Base-by-base conservation (phyloP, 2,329 filamentous ascomycete species). In the Didymellaceae sp. region DNA sequence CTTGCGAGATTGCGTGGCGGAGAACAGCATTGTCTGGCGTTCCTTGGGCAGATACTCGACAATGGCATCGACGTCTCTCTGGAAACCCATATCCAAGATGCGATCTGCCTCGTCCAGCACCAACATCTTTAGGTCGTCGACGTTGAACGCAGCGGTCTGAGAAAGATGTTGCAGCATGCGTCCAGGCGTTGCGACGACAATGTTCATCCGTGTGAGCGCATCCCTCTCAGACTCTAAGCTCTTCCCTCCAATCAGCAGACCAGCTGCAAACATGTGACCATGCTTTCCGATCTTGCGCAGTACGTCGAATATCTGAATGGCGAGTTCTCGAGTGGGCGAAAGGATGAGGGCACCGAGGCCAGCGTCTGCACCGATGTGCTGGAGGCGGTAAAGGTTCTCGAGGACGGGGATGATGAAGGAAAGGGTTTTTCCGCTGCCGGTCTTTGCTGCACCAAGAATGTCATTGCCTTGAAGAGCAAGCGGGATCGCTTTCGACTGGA, bases 21-120 rank as follows among this genome's bases (percentile, higher is more conserved):
- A 95, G 78, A 97, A 99, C 8, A 99, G 84, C 68, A 99, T 81
- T 0, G 94, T 99, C 75, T 99, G 94, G 55, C 94, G 82, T 21
- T 87, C 79, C 63, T 85, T 87, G 1, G 94, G 94, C 1, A 99
- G 79, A 70, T 97, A 95, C 55, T 96, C 91, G 21, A 99, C 77
- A 41, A 99, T 89, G 0, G 94, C 94, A 74, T 99, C 94, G 3
- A 99, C 87, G 1, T 90, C 90, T 5, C 82, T 80, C 73, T 96
- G 88, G 72, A 99, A 99, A 5, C 94, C 94, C 91, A 97, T 94
- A 68, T 99, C 94, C 82, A 99, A 86, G 67, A 97, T 97, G 30
- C 94, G 85, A 73, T 99, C 94, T 2, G 94, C 94, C 74, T 99
- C 94, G 65, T 99, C 94, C 48, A 99, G 79, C 0, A 99, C 92